phyloP scores from a whole-genome alignment of 78 protist genomes.

The Emiliania huxleyi region DNA sequence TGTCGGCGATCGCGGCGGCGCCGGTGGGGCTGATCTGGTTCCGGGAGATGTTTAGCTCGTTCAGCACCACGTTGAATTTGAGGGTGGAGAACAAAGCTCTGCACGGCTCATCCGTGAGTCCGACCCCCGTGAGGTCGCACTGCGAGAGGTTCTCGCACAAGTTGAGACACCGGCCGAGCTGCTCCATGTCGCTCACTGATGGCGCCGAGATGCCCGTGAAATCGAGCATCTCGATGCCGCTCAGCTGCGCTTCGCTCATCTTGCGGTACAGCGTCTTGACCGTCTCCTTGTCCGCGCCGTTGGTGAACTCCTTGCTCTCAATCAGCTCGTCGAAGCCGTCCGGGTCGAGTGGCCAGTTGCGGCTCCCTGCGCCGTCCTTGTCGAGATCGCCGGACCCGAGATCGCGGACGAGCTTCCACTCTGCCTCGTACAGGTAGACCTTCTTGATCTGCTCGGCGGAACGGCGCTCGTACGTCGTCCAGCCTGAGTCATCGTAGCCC shows the following conservation, averaged over 20 bases:
- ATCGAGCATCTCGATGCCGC: not conserved
- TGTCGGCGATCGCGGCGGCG: too few relatives aligned
- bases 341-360: not conserved
- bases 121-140: not conserved
- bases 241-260: not conserved
- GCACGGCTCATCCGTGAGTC: too few relatives aligned
- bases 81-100: too few relatives aligned
- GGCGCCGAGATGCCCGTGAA: not conserved
- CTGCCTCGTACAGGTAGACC: not conserved
- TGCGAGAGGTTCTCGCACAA: not conserved
- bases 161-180: not conserved
- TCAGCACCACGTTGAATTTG: too few relatives aligned
- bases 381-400: not conserved
- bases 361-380: not conserved
- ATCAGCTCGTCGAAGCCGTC: not conserved
- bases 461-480: not conserved
- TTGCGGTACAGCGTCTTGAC: not conserved
- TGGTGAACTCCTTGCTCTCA: not conserved
- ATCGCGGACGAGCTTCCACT: not conserved
- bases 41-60: too few relatives aligned
- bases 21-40: not conserved
- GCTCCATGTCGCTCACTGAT: not conserved
- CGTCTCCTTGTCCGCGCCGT: not conserved
- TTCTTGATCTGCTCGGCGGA: not conserved
- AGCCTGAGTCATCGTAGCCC: not conserved